A percentile compares a stretch with the other conserved stretches of the same genome.
phyloP scores from a whole-genome alignment of 2,329 filamentous ascomycete genomes.

The Neofusicoccum umdonicola region DNA sequence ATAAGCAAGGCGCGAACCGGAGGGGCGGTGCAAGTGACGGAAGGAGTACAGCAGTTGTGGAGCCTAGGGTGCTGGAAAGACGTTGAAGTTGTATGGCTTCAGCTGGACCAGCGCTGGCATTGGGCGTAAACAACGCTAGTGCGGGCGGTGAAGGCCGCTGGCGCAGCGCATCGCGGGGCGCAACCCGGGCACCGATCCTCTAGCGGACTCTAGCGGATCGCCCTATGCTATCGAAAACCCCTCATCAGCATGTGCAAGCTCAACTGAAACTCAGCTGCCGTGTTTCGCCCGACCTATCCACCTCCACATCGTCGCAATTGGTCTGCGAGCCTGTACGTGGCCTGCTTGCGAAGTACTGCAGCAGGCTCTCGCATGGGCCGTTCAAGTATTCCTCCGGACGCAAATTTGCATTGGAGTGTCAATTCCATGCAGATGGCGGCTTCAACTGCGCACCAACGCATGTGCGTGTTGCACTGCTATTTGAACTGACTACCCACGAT shows the following conservation, averaged over 20 bases:
- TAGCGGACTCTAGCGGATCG: neutral
- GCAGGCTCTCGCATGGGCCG: too few species aligned
- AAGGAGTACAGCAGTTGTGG: neutral
- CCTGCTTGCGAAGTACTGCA: neutral
- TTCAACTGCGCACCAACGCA: too few species aligned
- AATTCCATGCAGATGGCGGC: too few species aligned
- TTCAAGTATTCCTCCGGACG: too few species aligned
- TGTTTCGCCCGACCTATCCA: neutral
- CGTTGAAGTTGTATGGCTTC: constrained; percentile 1
- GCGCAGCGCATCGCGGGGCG: constrained; percentile 4
- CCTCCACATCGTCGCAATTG: neutral
- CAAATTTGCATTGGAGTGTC: too few species aligned
- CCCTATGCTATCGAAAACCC: neutral
- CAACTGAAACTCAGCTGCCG: neutral
- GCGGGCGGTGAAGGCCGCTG: constrained; percentile 4
- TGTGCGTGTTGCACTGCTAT: neutral
- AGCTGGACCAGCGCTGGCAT: constrained; percentile 1
- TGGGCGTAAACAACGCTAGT: constrained; percentile 18
- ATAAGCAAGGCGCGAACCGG: neutral
- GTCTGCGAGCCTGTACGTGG: neutral
- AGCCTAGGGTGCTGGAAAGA: constrained; percentile 4
- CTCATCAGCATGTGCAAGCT: neutral
- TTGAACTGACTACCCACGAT: neutral
- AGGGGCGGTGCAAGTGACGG: neutral
- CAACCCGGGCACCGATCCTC: constrained; percentile 1